These are phyloP conservation scores for Zygosaccharomyces kombuchaensis DNA, from an alignment of 805 yeast genomes.

Conservation along the genomic window DNA sequence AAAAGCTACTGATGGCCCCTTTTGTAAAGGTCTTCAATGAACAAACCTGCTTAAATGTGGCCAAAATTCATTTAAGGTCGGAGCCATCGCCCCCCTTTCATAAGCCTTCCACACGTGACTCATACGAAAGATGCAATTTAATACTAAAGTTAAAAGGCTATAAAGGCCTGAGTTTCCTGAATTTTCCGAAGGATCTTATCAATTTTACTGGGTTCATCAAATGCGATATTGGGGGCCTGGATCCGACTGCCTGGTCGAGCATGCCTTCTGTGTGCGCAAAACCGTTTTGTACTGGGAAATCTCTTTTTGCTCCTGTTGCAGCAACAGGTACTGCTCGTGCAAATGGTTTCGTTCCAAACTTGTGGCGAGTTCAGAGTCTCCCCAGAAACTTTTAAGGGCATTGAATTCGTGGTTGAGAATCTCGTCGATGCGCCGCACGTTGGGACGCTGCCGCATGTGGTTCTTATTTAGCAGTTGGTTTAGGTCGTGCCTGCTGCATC, in stretches of 20 bases:
- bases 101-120: background rate
- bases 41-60: background rate
- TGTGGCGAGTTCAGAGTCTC: constrained; percentile 16
- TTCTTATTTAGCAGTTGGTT: constrained; percentile 12
- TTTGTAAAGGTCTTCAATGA: background rate
- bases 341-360: constrained; percentile 21
- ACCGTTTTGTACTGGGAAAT: constrained; percentile 2
- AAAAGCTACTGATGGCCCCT: background rate
- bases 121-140: background rate
- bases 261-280: background rate
- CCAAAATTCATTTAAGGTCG: background rate
- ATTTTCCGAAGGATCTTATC: background rate
- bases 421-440: constrained; percentile 20
- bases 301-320: constrained; percentile 18
- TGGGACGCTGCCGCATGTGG: constrained; percentile 18
- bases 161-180: background rate
- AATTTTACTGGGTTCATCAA: background rate
- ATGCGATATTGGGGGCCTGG: background rate
- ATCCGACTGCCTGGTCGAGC: background rate
- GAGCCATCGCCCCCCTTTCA: constrained; percentile 1
- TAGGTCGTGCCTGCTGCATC: constrained; percentile 17
- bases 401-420: constrained; percentile 18
- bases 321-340: constrained; percentile 21
- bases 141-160: background rate
- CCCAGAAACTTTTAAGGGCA: constrained; percentile 21